phyloP scores from a whole-genome alignment of 202 grass and related monocot genomes.

The Dendrocalamus latiflorus region DNA sequence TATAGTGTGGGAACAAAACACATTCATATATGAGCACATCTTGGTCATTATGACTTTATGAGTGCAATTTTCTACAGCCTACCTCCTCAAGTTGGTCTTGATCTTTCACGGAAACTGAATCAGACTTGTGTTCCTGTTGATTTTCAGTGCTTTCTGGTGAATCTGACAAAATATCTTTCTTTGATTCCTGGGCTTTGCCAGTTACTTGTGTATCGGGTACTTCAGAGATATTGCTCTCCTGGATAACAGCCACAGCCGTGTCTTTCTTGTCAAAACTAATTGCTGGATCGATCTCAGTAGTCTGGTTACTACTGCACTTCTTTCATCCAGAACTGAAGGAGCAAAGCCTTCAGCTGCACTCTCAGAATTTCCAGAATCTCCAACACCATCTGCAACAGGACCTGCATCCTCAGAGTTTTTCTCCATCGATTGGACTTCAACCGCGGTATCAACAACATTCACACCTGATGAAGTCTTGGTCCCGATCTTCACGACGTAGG shows the following conservation, averaged over 20 bases:
- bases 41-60: background rate
- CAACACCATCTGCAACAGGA: conserved; percentile 32
- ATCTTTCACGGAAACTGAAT: conserved; percentile 57
- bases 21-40: background rate
- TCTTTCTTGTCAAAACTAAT: conserved; percentile 49
- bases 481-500: no score
- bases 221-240: conserved; percentile 57
- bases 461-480: no score
- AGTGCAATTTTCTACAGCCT: conserved; percentile 3
- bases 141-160: conserved; percentile 35
- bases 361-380: conserved; percentile 22
- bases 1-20: no score
- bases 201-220: conserved; percentile 29
- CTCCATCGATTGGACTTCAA: conserved; percentile 43
- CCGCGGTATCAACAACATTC: conserved; percentile 30
- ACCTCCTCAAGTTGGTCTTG: conserved; percentile 98
- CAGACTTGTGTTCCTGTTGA: conserved; percentile 54
- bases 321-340: conserved; percentile 35
- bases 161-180: conserved; percentile 53
- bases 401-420: conserved; percentile 33
- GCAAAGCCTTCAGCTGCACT: conserved; percentile 24
- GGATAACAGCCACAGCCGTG: conserved; percentile 34
- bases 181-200: conserved; percentile 42
- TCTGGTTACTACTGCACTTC: conserved; percentile 32
- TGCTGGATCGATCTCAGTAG: conserved; percentile 38